Percentiles rank a stretch among this genome's conserved stretches.
These are phyloP conservation scores for Ogataea parapolymorpha DNA, from an alignment of 805 yeast genomes.

Conservation along the genomic window DNA sequence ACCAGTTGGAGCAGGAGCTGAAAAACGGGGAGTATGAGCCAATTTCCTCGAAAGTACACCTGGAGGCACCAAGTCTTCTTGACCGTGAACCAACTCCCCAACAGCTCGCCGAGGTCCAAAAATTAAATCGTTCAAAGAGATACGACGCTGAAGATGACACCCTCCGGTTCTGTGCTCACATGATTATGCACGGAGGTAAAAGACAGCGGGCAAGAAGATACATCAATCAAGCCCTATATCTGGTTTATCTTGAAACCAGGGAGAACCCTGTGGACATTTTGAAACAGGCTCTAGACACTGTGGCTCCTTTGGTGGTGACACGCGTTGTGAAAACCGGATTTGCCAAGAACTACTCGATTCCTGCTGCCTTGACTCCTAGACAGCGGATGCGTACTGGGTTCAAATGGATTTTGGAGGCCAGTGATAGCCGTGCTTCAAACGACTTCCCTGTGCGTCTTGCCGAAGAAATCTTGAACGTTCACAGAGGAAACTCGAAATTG, in stretches of 20 bases:
- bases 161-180: conserved; percentile 72
- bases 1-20: conserved; percentile 29
- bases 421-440: conserved; percentile 71
- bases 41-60: conserved; percentile 15
- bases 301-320: conserved; percentile 81
- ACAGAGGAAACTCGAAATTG: conserved; percentile 74
- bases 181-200: conserved; percentile 90
- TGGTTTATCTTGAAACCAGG: conserved; percentile 69
- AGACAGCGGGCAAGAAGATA: conserved; percentile 74
- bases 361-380: conserved; percentile 76
- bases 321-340: conserved; percentile 78
- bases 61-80: conserved; percentile 20
- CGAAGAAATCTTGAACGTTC: conserved; percentile 80
- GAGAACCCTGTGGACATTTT: conserved; percentile 76
- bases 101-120: conserved; percentile 57
- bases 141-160: conserved; percentile 69
- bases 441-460: conserved; percentile 86
- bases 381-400: conserved; percentile 87
- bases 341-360: conserved; percentile 78
- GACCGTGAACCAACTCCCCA: conserved; percentile 58
- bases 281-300: conserved; percentile 68
- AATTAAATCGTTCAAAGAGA: conserved; percentile 47
- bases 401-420: conserved; percentile 85
- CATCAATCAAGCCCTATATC: conserved; percentile 73
- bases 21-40: conserved; percentile 24